Evolutionary conservation across 768 basidiomycete species (phyloP).

Genomic region (Naganishia kalamii): DNA sequence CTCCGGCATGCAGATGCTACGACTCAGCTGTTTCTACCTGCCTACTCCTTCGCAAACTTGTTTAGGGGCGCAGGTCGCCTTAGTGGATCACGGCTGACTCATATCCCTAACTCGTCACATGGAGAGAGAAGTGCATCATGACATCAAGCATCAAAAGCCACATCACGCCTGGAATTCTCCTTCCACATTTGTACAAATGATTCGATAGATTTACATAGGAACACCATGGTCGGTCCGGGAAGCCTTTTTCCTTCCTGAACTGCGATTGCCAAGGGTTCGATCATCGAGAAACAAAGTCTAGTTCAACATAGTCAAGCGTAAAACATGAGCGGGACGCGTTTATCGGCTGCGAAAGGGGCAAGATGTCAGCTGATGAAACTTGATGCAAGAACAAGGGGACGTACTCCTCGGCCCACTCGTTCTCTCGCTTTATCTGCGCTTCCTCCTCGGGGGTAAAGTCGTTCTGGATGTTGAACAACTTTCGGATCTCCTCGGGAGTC

Average conservation of each 20-base stretch:
- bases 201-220: too few relatives aligned
- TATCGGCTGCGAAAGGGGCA: not conserved
- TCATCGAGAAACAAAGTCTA: slow-evolving; percentile 9
- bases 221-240: too few relatives aligned
- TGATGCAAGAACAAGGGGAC: slow-evolving; percentile 13
- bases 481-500: slow-evolving; percentile 97
- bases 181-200: too few relatives aligned
- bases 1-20: too few relatives aligned
- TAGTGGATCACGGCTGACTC: too few relatives aligned
- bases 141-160: too few relatives aligned
- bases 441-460: slow-evolving; percentile 96
- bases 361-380: not conserved
- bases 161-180: too few relatives aligned
- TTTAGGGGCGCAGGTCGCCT: too few relatives aligned
- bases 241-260: not conserved
- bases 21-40: too few relatives aligned
- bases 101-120: too few relatives aligned
- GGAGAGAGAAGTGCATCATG: too few relatives aligned
- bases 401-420: slow-evolving; percentile 55
- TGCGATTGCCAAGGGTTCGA: not conserved
- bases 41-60: too few relatives aligned
- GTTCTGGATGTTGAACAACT: slow-evolving; percentile 86
- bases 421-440: slow-evolving; percentile 99
- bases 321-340: not conserved
- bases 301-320: not conserved